These are phyloP conservation scores for Neonectria punicea DNA, from an alignment of 2,329 filamentous ascomycete species.

Conservation along the genomic window DNA sequence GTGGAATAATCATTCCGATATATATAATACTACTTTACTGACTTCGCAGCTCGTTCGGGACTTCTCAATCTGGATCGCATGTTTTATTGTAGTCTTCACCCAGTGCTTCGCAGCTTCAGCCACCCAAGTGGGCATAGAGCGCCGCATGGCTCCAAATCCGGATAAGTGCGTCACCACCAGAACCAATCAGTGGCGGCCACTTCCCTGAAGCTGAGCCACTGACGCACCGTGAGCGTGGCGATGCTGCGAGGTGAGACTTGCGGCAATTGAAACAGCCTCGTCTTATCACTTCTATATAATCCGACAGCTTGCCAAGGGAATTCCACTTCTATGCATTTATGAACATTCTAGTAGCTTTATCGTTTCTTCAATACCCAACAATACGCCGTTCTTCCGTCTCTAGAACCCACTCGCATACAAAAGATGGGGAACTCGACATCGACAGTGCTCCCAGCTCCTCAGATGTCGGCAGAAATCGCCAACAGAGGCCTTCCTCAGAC, in stretches of 20 bases:
- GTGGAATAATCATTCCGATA: no score
- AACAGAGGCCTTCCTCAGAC: constrained; percentile 1
- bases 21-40: no score
- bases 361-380: not conserved
- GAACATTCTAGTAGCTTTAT: not conserved
- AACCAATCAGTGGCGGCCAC: not conserved
- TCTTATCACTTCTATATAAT: not conserved
- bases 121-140: not conserved
- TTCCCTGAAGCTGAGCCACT: not conserved
- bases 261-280: not conserved
- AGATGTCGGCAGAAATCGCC: constrained; percentile 14
- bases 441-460: not conserved
- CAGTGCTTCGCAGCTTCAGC: not conserved
- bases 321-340: not conserved
- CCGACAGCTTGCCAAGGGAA: not conserved
- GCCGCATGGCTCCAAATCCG: not conserved
- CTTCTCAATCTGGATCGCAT: no score
- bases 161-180: not conserved
- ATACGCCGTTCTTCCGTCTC: no score
- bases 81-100: not conserved
- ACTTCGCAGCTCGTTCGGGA: no score
- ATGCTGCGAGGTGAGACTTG: not conserved
- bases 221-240: not conserved
- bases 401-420: not conserved
- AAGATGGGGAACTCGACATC: constrained; percentile 20